These are phyloP conservation scores for Pyrenochaeta sp. DNA, from an alignment of 2,329 filamentous ascomycete genomes.

Conservation along the genomic window DNA sequence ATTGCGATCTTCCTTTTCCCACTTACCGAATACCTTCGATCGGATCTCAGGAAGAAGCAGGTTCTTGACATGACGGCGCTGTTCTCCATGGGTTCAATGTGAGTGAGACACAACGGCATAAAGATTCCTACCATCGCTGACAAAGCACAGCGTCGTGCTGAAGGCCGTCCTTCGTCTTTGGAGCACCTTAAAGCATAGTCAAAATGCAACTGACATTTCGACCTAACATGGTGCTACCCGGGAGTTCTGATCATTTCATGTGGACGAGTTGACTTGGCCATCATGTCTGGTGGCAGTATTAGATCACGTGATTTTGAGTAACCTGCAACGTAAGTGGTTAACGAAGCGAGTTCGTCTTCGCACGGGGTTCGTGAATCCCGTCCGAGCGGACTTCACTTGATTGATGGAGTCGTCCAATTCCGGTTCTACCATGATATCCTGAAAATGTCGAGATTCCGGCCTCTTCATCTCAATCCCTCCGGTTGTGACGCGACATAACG, in stretches of 20 bases:
- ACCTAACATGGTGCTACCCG: constrained; percentile 45
- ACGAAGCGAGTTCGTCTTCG: neutral
- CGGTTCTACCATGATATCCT: neutral
- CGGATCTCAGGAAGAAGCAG: constrained; percentile 31
- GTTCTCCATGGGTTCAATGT: constrained; percentile 38
- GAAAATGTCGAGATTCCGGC: neutral
- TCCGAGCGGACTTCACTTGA: neutral
- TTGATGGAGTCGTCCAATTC: neutral
- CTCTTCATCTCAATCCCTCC: neutral
- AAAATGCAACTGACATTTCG: constrained; percentile 21
- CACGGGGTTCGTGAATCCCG: neutral
- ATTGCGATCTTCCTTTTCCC: constrained; percentile 39
- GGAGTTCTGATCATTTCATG: constrained; percentile 40
- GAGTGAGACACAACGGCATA: constrained; percentile 5
- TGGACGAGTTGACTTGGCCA: constrained; percentile 47
- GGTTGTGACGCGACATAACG: neutral
- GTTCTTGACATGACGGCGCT: constrained; percentile 37
- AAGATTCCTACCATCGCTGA: constrained; percentile 6
- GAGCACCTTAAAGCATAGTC: constrained; percentile 31
- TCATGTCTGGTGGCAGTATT: constrained; percentile 26
- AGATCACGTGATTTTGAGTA: neutral
- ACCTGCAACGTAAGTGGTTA: neutral
- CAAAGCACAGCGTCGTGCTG: constrained; percentile 30
- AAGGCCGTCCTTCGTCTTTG: constrained; percentile 42
- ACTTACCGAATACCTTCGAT: constrained; percentile 34